phyloP scores from a whole-genome alignment of 1,139 yeast genomes.

The Geotrichum carabidarum region DNA sequence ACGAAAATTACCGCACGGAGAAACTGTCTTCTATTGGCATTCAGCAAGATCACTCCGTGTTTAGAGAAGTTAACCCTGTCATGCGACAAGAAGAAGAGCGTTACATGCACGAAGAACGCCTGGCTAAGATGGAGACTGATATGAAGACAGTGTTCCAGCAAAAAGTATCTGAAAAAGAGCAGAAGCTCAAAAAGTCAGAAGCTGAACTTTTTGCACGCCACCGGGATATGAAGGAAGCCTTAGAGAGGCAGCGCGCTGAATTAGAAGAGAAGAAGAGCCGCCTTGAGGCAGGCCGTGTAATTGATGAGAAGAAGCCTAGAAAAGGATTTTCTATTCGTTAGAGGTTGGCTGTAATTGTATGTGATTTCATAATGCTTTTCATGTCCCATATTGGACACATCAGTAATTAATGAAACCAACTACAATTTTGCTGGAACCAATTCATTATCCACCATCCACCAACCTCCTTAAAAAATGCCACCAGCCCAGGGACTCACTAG shows the following conservation, averaged over 20 bases:
- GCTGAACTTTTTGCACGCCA: slow-evolving; percentile 94
- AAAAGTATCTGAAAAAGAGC: slow-evolving; percentile 94
- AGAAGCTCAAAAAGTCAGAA: slow-evolving; percentile 93
- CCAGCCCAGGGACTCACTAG: not conserved
- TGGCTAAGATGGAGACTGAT: slow-evolving; percentile 91
- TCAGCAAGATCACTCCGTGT: slow-evolving; percentile 85
- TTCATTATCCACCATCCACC: not conserved
- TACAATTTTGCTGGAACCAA: not conserved
- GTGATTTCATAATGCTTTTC: not conserved
- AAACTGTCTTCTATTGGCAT: slow-evolving; percentile 80
- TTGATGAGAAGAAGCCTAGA: slow-evolving; percentile 52
- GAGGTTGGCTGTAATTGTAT: slow-evolving; percentile 5
- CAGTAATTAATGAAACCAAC: not conserved
- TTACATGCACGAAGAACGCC: slow-evolving; percentile 85
- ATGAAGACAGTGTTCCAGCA: slow-evolving; percentile 97
- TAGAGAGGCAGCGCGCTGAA: slow-evolving; percentile 79
- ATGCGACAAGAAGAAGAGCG: slow-evolving; percentile 92
- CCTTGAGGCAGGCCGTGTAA: slow-evolving; percentile 64
- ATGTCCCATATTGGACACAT: slow-evolving; percentile 1
- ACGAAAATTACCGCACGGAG: slow-evolving; percentile 84
- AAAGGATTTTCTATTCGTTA: slow-evolving; percentile 53
- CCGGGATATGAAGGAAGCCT: slow-evolving; percentile 93
- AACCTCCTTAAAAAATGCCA: not conserved
- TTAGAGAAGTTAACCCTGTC: slow-evolving; percentile 90
- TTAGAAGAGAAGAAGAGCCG: slow-evolving; percentile 87